A percentile compares a stretch with the other conserved stretches of the same genome.
These are phyloP conservation scores for Colletotrichum orchidophilum DNA, from an alignment of 2,329 filamentous ascomycete genomes.

Conservation along the genomic window DNA sequence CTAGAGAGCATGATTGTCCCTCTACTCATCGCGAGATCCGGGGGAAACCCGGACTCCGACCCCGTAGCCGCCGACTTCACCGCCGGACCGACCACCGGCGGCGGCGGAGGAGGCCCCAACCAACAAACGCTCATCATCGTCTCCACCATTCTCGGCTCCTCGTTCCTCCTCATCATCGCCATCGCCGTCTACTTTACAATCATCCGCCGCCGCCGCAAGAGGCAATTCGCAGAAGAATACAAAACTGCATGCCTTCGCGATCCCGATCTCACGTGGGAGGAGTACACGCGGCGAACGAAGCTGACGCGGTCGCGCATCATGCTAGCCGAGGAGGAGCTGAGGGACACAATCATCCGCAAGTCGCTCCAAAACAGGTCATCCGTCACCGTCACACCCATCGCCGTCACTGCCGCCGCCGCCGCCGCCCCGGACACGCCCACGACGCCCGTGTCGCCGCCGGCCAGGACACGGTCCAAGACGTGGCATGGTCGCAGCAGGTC, in stretches of 20 bases:
- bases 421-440: not conserved
- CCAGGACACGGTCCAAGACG: slow-evolving; percentile 13
- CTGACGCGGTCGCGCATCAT: slow-evolving; percentile 19
- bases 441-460: slow-evolving; percentile 20
- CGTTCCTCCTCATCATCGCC: not conserved
- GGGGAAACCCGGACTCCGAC: slow-evolving; percentile 9
- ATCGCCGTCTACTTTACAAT: not conserved
- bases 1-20: slow-evolving; percentile 4
- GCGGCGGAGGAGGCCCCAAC: not conserved
- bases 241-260: slow-evolving; percentile 12
- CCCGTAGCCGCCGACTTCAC: slow-evolving; percentile 22
- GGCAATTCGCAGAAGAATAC: not conserved
- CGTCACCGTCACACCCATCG: not conserved
- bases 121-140: slow-evolving; percentile 13
- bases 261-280: slow-evolving; percentile 25
- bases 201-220: not conserved
- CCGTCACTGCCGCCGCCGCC: not conserved
- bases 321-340: slow-evolving; percentile 21
- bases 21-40: slow-evolving; percentile 2
- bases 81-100: not conserved
- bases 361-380: slow-evolving; percentile 14
- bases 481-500: slow-evolving; percentile 17
- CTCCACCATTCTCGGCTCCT: slow-evolving; percentile 7
- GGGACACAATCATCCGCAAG: slow-evolving; percentile 26
- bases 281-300: slow-evolving; percentile 16